These are phyloP conservation scores for Leptographium radiaticola DNA, from an alignment of 2,329 filamentous ascomycete genomes.

Conservation along the genomic window DNA sequence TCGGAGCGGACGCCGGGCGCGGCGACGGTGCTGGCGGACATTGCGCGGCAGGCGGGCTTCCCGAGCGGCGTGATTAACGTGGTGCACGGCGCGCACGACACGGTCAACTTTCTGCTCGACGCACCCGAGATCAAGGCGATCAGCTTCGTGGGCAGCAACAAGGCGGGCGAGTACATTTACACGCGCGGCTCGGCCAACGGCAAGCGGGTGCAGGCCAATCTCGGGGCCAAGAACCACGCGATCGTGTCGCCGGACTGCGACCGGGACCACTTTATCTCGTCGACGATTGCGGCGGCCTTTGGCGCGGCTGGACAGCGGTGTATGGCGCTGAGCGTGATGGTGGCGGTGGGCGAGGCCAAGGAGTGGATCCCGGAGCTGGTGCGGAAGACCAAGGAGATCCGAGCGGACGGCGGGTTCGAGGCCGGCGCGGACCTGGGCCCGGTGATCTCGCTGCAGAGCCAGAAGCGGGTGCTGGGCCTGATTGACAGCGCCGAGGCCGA, in stretches of 20 bases:
- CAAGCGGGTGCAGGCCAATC: constrained; percentile 77
- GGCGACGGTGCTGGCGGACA: constrained; percentile 72
- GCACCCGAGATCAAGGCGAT: constrained; percentile 76
- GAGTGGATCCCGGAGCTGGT: constrained; percentile 69
- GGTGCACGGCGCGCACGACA: constrained; percentile 65
- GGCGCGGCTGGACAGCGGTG: constrained; percentile 75
- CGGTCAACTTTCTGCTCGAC: constrained; percentile 79
- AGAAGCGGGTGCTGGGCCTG: constrained; percentile 61
- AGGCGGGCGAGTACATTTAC: constrained; percentile 81
- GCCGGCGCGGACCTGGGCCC: constrained; percentile 66
- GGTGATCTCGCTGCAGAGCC: constrained; percentile 66
- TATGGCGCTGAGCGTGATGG: constrained; percentile 73
- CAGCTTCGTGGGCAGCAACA: constrained; percentile 75
- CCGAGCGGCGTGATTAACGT: constrained; percentile 70
- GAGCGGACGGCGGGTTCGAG: constrained; percentile 71
- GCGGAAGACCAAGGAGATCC: constrained; percentile 57
- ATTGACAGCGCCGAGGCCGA: constrained; percentile 67
- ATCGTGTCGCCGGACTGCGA: constrained; percentile 74
- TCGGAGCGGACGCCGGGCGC: constrained; percentile 75
- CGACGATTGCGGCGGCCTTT: constrained; percentile 70
- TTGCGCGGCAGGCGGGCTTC: constrained; percentile 67
- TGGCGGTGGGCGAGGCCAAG: constrained; percentile 74
- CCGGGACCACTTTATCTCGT: constrained; percentile 78
- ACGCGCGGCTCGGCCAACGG: constrained; percentile 64
- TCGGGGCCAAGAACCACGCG: constrained; percentile 81